Conservation (phyloP, 352 stramenopile species). For the Phytopythium delawarense region DNA sequence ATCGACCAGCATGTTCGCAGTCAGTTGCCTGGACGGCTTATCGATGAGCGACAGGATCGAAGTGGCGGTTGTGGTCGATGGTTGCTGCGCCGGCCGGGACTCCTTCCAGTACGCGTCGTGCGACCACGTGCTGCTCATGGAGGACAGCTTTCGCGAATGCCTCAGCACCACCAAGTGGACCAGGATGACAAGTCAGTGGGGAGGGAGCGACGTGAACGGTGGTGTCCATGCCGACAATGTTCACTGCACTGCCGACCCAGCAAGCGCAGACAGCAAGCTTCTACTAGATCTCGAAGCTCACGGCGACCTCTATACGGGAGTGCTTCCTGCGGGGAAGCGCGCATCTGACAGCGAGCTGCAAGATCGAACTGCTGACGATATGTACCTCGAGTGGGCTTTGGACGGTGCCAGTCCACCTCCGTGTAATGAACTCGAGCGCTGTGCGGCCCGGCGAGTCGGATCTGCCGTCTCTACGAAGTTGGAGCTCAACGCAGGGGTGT, state of each 20-base stretch:
- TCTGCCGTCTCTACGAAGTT: constrained; percentile 44
- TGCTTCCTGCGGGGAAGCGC: constrained; percentile 26
- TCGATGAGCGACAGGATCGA: constrained; percentile 27
- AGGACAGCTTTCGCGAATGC: constrained; percentile 48
- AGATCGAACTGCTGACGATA: constrained; percentile 31
- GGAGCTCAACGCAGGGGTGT: constrained; percentile 39
- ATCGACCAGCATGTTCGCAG: constrained; percentile 26
- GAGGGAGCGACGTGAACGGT: constrained; percentile 51
- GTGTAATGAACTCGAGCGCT: constrained; percentile 35
- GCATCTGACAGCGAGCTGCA: constrained; percentile 16
- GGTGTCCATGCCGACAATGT: constrained; percentile 56
- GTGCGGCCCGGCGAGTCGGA: constrained; percentile 43
- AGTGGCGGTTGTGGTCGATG: constrained; percentile 29
- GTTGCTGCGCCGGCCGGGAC: constrained; percentile 47
- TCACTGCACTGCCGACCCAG: constrained; percentile 25
- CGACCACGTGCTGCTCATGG: constrained; percentile 41
- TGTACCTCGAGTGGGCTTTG: constrained; percentile 50
- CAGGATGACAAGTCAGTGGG: constrained; percentile 49
- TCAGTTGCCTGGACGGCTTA: constrained; percentile 57
- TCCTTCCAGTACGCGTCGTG: constrained; percentile 39
- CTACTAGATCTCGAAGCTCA: constrained; percentile 38
- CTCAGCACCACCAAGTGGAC: constrained; percentile 42
- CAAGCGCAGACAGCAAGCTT: constrained; percentile 22
- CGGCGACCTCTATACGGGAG: constrained; percentile 42
- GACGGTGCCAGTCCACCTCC: constrained; percentile 36